Percentiles rank a stretch among this genome's conserved stretches.
Evolutionary conservation across 495 filamentous ascomycete genomes (phyloP).

Genomic region (Amorphotheca resinae): DNA sequence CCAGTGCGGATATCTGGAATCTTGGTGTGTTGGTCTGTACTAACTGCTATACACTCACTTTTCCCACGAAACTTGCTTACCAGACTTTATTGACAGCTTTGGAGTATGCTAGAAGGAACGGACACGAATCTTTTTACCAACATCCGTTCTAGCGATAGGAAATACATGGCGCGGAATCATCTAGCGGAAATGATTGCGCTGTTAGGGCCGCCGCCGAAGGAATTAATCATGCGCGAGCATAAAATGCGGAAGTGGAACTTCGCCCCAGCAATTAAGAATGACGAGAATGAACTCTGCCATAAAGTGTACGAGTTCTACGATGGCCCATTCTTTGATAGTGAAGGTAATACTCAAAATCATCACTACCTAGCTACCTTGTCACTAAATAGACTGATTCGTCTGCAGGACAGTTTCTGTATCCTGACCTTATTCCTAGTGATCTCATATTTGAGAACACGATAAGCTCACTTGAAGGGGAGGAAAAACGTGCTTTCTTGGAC

Average conservation of each 20-base stretch:
- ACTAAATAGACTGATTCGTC: not conserved
- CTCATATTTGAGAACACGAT: no score
- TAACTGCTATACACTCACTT: not conserved
- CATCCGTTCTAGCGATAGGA: constrained; percentile 7
- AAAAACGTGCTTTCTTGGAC: no score
- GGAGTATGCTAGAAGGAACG: constrained; percentile 14
- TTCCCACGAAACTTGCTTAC: not conserved
- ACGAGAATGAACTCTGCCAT: not conserved
- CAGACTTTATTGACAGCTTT: constrained; percentile 7
- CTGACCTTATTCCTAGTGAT: not conserved
- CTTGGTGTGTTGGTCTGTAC: constrained; percentile 28
- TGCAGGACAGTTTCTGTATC: not conserved
- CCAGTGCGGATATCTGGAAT: constrained; percentile 33
- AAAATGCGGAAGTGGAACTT: constrained; percentile 4
- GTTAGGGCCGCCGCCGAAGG: constrained; percentile 14
- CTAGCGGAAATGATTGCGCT: constrained; percentile 16
- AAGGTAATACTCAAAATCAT: constrained; percentile 5
- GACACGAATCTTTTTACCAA: constrained; percentile 21
- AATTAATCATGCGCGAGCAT: constrained; percentile 5
- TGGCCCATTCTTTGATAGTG: constrained; percentile 19
- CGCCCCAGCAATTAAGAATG: constrained; percentile 3
- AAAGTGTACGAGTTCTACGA: constrained; percentile 7
- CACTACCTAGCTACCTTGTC: not conserved
- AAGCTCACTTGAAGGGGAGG: no score
- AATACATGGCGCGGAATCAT: constrained; percentile 6